phyloP scores from a whole-genome alignment of 2,329 filamentous ascomycete species.

The Fusarium hainanense region DNA sequence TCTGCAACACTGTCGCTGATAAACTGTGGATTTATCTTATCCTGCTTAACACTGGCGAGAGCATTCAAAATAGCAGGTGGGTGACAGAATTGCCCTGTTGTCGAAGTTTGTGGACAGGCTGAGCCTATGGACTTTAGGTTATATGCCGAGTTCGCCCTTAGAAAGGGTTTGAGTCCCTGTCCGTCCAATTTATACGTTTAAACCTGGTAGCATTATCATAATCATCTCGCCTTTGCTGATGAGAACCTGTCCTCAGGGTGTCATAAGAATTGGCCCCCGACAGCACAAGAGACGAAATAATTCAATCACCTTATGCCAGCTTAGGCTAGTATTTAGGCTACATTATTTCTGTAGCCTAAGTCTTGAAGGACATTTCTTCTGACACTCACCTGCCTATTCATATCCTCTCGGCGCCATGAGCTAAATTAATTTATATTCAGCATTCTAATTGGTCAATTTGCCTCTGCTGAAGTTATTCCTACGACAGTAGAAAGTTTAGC shows the following conservation, averaged over 20 bases:
- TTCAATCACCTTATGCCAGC: no score
- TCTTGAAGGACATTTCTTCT: no score
- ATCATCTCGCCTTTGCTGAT: not conserved
- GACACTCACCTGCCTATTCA: not conserved
- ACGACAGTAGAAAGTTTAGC: not conserved
- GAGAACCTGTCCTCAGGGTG: not conserved
- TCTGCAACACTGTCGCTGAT: not conserved
- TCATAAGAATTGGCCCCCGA: no score
- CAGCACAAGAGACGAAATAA: no score
- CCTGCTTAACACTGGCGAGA: not conserved
- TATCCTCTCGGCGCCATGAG: not conserved
- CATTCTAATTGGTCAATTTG: not conserved
- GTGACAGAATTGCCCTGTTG: no score
- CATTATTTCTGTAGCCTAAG: no score
- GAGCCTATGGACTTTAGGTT: not conserved
- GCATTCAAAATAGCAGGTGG: no score
- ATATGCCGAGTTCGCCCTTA: not conserved
- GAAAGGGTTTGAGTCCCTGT: slow-evolving; percentile 35
- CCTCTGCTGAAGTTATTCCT: not conserved
- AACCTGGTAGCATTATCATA: not conserved
- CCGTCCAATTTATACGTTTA: not conserved
- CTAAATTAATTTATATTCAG: not conserved
- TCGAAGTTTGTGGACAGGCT: not conserved
- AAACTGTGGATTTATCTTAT: not conserved
- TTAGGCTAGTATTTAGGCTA: no score